Base-by-base conservation (phyloP, 768 basidiomycete species). In the Phlebiopsis gigantea region DNA sequence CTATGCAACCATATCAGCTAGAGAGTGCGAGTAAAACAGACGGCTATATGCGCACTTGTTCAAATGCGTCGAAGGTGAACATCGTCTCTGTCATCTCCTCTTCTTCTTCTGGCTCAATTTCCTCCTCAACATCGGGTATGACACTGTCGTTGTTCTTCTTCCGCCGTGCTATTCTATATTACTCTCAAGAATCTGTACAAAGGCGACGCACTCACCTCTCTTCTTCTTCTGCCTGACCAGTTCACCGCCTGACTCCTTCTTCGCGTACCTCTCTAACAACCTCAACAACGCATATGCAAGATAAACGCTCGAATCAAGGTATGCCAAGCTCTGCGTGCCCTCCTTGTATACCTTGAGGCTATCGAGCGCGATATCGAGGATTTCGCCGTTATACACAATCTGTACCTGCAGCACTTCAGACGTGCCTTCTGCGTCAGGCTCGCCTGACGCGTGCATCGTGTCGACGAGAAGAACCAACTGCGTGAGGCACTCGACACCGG, bases 341-440 rank as follows among this genome's bases (percentile, higher is more conserved):
- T 87, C 81, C 62, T 87, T 90, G 76, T 93, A 98, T 24, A 76
- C 75, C 47, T 81, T 77, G 48, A 98, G 70, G 54, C 89, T 86
- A 24, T 88, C 86, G 44, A 94, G 74, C 0, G 93, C 82, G 22
- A 93, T 83, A 62, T 98, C 95, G 53, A 98, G 83, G 17, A 95
- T 85, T 61, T 98, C 93, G 30, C 92, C 94, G 63, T 94, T 94
- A 74, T 98, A 98, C 65, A 98, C 88, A 24, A 99, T 76, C 68
- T 97, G 92, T 61, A 93, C 84, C 63, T 93, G 90, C 1, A 98
- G 77, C 19, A 87, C 75, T 54, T 84, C 84, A 48, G 94, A 89
- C 19, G 70, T 73, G 12, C 77, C 68, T 44, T 84, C 80, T 44
- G 77, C 73, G 5, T 77, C 68, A 43, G 84, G 80, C 42, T 77